Percentiles rank a stretch among this genome's conserved stretches.
These are phyloP conservation scores for Sarocladium strictum DNA, from an alignment of 2,329 filamentous ascomycete species.

Conservation along the genomic window DNA sequence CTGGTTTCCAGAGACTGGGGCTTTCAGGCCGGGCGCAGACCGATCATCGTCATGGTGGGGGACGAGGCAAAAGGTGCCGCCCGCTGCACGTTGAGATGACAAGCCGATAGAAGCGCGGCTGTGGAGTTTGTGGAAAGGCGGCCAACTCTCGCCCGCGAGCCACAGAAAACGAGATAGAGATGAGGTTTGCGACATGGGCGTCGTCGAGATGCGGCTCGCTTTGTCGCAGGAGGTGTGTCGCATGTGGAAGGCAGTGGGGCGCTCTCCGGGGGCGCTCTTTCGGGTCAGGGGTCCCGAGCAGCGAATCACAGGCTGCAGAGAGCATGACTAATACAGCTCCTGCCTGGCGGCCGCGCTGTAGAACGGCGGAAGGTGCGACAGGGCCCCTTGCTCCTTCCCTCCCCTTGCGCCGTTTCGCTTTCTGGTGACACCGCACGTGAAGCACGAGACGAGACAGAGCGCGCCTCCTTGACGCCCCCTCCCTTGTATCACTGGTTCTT, in stretches of 20 bases:
- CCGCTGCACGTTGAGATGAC: not conserved
- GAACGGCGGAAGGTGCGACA: not conserved
- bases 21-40: not conserved
- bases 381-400: constrained; percentile 2
- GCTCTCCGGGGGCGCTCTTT: not conserved
- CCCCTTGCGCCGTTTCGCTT: constrained; percentile 1
- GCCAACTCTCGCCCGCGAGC: not conserved
- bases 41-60: constrained; percentile 6
- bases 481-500: not conserved
- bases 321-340: not conserved
- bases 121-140: not conserved
- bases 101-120: not conserved
- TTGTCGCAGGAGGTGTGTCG: constrained; percentile 6
- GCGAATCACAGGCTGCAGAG: not conserved
- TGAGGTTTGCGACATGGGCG: constrained; percentile 4
- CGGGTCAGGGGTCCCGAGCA: not conserved
- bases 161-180: not conserved
- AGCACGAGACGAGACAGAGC: constrained; percentile 3
- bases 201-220: constrained; percentile 8
- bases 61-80: not conserved
- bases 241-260: constrained; percentile 5
- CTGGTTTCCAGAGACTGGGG: not conserved
- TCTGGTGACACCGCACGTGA: constrained; percentile 6
- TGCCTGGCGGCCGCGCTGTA: not conserved
- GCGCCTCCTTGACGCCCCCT: not conserved